phyloP scores from a whole-genome alignment of 345 rosid species.

The Syzygium grande region DNA sequence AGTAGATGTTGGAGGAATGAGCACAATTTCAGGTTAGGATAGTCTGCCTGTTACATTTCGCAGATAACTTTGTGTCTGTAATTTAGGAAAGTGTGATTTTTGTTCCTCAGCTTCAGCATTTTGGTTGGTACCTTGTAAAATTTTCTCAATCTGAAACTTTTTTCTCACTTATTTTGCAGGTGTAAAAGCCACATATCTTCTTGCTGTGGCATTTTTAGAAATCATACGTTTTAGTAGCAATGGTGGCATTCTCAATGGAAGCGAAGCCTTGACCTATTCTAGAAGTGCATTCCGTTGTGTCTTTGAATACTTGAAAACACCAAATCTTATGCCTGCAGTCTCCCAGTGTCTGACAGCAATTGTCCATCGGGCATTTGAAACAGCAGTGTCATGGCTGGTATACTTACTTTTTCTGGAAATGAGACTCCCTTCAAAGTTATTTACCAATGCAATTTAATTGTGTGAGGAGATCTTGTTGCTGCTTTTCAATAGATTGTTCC shows the following conservation, averaged over 20 bases:
- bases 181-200: constrained; percentile 98
- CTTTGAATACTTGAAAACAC: constrained; percentile 93
- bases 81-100: background rate
- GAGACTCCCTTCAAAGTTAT: background rate
- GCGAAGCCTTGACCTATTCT: constrained; percentile 46
- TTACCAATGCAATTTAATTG: background rate
- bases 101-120: background rate
- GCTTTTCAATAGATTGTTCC: background rate
- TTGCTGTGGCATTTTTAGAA: constrained; percentile 95
- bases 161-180: constrained; percentile 36
- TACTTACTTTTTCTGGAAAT: constrained; percentile 3
- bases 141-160: background rate
- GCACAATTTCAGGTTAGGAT: constrained; percentile 79
- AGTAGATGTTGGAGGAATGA: constrained; percentile 83
- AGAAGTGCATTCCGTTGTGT: constrained; percentile 98
- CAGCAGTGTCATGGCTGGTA: constrained; percentile 95
- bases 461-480: background rate
- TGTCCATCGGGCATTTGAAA: constrained; percentile 90
- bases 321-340: constrained; percentile 86
- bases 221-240: constrained; percentile 94
- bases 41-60: background rate
- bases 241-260: constrained; percentile 95
- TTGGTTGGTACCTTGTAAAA: background rate
- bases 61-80: background rate
- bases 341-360: constrained; percentile 86